Base-by-base conservation (phyloP, 768 basidiomycete genomes). In the Punctularia strigosozonata region DNA sequence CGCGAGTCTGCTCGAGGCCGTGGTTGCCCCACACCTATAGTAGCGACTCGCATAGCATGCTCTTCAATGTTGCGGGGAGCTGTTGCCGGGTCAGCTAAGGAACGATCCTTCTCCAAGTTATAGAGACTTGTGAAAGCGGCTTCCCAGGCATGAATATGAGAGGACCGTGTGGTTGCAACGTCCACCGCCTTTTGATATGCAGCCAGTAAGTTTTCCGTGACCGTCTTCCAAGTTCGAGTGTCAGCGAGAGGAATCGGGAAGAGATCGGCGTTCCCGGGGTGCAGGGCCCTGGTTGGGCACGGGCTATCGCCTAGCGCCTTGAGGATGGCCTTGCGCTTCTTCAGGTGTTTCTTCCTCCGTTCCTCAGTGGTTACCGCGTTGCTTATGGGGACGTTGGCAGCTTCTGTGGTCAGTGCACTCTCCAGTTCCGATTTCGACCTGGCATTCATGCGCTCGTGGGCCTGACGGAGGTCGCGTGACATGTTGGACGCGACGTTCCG, bases 121-220 rank as follows among this genome's bases (percentile, higher is more conserved):
- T 69, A 69, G 4, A 80, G 56, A 41, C 55, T 68, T 0, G 75
- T 63, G 43, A 74, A 63, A 1, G 78, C 71, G 0, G 73, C 67
- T 38, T 82, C 70, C 68, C 74, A 81, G 1, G 79, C 78, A 22
- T 65, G 54, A 5, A 56, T 56, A 44, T 82, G 77, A 0, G 78
- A 66, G 8, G 71, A 69, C 4, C 74, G 72, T 23, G 59, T 72
- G 12, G 50, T 46, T 0, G 73, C 60, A 6, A 78, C 53, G 21
- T 53, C 53, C 7, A 57, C 46, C 8, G 64, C 63, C 14, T 60
- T 48, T 7, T 40, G 50, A 45, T 80, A 77, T 0, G 61, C 58
- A 2, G 20, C 44, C 21, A 62, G 50, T 20, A 77, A 45, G 4
- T 48, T 51, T 5, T 56, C 42, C 20, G 64, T 63, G 4, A 51